phyloP scores from a whole-genome alignment of 2,329 filamentous ascomycete species.

The Claviceps arundinis region DNA sequence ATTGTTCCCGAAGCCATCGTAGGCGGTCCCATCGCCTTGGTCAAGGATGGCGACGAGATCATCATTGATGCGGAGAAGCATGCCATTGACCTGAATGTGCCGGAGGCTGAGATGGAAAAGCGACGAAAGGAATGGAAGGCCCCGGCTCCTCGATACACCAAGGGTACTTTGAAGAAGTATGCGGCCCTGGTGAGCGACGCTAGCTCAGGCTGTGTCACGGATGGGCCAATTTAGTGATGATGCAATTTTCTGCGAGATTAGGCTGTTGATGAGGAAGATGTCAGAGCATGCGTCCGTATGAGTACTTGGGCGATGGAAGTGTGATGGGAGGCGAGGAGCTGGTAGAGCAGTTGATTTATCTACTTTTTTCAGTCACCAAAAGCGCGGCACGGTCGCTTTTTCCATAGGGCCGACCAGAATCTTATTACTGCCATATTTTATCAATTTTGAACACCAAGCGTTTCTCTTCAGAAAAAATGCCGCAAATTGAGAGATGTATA shows the following conservation, averaged over 20 bases:
- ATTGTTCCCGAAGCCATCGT: conserved; percentile 79
- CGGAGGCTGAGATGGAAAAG: conserved; percentile 48
- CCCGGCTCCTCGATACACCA: conserved; percentile 43
- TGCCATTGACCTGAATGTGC: conserved; percentile 53
- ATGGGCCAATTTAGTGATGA: conserved; percentile 19
- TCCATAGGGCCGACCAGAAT: neutral
- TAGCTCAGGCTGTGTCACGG: conserved; percentile 46
- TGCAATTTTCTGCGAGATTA: no score
- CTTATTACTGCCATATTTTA: neutral
- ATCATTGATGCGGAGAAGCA: conserved; percentile 70
- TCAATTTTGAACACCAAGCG: no score
- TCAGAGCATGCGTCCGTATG: no score
- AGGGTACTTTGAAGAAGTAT: conserved; percentile 60
- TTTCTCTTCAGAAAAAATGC: neutral
- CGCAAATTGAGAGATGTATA: neutral
- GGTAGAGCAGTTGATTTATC: neutral
- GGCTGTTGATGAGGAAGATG: no score
- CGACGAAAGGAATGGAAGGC: conserved; percentile 48
- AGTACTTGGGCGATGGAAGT: neutral
- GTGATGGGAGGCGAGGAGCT: neutral
- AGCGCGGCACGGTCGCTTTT: neutral
- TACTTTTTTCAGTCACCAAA: neutral
- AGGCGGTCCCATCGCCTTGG: conserved; percentile 72
- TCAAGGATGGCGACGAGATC: conserved; percentile 68
- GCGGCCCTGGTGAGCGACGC: conserved; percentile 45